phyloP scores from a whole-genome alignment of 2,329 filamentous ascomycete species.

The Juglanconis juglandina region DNA sequence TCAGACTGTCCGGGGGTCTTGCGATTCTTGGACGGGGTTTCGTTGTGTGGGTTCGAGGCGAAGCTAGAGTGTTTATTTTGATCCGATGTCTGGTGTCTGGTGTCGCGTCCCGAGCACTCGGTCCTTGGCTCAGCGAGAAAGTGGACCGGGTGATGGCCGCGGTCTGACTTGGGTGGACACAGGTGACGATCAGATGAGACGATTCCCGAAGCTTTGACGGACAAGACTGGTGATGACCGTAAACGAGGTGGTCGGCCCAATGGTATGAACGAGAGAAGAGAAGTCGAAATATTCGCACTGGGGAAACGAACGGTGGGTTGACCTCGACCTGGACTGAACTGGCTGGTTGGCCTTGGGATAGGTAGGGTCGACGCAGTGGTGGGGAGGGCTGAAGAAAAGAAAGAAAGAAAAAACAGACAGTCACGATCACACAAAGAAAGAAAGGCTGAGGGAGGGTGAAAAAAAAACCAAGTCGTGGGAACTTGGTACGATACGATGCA shows the following conservation, averaged over 20 bases:
- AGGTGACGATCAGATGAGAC: background rate
- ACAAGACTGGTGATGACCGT: too few species aligned
- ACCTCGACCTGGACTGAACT: too few species aligned
- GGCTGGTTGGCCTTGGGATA: too few species aligned
- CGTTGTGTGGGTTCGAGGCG: background rate
- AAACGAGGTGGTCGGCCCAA: too few species aligned
- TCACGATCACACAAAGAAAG: background rate
- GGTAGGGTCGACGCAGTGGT: background rate
- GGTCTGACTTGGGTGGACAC: background rate
- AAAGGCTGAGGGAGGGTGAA: background rate
- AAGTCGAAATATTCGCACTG: too few species aligned
- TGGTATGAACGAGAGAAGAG: too few species aligned
- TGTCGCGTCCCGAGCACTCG: background rate
- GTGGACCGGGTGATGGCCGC: background rate
- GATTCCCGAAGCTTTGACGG: too few species aligned
- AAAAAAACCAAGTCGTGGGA: background rate
- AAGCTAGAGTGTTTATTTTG: background rate
- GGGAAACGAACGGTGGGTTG: too few species aligned
- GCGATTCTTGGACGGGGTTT: slow-evolving; percentile 5
- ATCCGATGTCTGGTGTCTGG: background rate
- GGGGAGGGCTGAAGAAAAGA: background rate
- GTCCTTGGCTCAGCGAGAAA: background rate
- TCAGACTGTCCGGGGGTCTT: background rate
- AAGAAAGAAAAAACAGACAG: background rate
- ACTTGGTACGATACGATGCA: background rate